Percentiles rank a stretch among this genome's conserved stretches.
Evolutionary conservation across 768 basidiomycete genomes (phyloP).

Genomic region (Pulveroboletus frians): DNA sequence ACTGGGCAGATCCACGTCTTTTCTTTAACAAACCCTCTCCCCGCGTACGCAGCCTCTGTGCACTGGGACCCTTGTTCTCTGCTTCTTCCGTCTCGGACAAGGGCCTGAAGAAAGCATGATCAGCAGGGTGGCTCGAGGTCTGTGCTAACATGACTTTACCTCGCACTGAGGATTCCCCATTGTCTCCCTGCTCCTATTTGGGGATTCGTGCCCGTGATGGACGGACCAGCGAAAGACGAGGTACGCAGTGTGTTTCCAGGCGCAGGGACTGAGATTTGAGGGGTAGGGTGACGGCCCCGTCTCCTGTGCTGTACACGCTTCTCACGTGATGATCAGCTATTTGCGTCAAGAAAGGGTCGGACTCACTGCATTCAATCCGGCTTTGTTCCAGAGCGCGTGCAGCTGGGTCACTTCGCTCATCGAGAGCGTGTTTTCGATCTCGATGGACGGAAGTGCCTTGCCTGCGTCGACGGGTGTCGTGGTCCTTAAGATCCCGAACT

Average conservation of each 20-base stretch:
- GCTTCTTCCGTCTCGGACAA: conserved; percentile 2
- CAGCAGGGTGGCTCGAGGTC: neutral
- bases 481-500: neutral
- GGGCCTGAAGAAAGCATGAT: conserved; percentile 9
- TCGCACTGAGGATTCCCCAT: conserved; percentile 18
- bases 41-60: conserved; percentile 7
- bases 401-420: conserved; percentile 15
- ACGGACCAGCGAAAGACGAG: neutral
- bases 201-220: neutral
- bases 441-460: conserved; percentile 14
- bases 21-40: conserved; percentile 18
- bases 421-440: conserved; percentile 16
- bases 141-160: conserved; percentile 15
- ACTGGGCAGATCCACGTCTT: conserved; percentile 19
- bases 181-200: conserved; percentile 3
- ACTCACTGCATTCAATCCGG: conserved; percentile 21
- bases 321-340: neutral
- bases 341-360: neutral
- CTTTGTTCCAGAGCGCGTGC: conserved; percentile 25
- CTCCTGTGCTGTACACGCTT: conserved; percentile 25
- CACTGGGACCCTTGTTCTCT: conserved; percentile 4
- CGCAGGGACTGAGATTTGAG: conserved; percentile 7
- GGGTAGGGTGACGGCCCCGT: neutral
- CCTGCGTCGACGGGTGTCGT: neutral
- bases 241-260: neutral